These are phyloP conservation scores for Fomitiporia mediterranea DNA, from an alignment of 1,284 basidiomycete species.

Conservation along the genomic window DNA sequence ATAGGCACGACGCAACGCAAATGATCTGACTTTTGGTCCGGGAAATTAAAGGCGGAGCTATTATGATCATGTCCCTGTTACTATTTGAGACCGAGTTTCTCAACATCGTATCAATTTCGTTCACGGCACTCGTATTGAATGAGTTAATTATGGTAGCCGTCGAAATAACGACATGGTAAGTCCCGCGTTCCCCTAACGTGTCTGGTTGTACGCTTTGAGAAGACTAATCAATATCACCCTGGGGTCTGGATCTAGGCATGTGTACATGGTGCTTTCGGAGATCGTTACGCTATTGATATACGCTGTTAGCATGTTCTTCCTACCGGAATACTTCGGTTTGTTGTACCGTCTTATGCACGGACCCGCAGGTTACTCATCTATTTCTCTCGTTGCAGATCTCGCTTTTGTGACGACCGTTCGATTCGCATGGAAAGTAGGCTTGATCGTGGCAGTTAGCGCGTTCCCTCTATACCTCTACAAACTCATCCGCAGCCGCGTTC, in stretches of 20 bases:
- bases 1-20: too few species aligned
- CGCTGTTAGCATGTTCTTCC: slow-evolving; percentile 85
- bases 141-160: slow-evolving; percentile 99
- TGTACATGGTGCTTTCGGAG: slow-evolving; percentile 94
- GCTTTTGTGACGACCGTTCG: slow-evolving; percentile 84
- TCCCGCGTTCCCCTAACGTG: slow-evolving; percentile 10
- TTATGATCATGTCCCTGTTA: slow-evolving; percentile 96
- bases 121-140: slow-evolving; percentile 93
- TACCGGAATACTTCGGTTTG: slow-evolving; percentile 96
- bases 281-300: slow-evolving; percentile 88
- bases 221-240: slow-evolving; percentile 3
- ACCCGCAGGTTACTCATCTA: not conserved
- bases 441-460: slow-evolving; percentile 92
- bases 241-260: slow-evolving; percentile 61
- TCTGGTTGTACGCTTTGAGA: not conserved
- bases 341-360: slow-evolving; percentile 17
- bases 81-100: slow-evolving; percentile 98
- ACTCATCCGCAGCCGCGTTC: slow-evolving; percentile 77
- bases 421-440: slow-evolving; percentile 94
- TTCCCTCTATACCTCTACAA: slow-evolving; percentile 92
- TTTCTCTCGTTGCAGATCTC: slow-evolving; percentile 56
- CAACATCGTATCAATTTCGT: slow-evolving; percentile 97
- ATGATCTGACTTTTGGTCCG: not conserved
- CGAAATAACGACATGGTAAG: slow-evolving; percentile 94
- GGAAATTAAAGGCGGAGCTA: slow-evolving; percentile 71